Percentiles rank a stretch among this genome's conserved stretches.
Conservation (phyloP, 257 asterid genomes). For the Plectranthus barbatus region DNA sequence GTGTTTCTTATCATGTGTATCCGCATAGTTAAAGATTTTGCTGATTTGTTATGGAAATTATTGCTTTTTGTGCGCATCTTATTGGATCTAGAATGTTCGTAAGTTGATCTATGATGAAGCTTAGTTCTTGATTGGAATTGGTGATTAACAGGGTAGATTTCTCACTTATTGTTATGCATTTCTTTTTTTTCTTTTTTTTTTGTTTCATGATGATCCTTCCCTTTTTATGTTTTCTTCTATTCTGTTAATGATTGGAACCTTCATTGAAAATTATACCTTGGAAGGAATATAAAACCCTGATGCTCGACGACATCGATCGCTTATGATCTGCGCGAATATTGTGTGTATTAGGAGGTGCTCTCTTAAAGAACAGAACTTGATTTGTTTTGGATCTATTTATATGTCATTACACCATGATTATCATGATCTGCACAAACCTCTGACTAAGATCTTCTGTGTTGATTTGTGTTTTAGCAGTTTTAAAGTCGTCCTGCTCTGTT, state of each 20-base stretch:
- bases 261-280: background rate
- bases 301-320: background rate
- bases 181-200: too few relatives aligned
- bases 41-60: background rate
- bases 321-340: background rate
- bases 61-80: background rate
- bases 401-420: background rate
- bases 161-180: background rate
- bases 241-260: background rate
- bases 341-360: background rate
- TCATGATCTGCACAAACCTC: background rate
- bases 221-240: background rate
- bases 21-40: background rate
- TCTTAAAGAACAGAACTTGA: background rate
- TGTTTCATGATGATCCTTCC: slow-evolving; percentile 1
- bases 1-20: background rate
- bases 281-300: background rate
- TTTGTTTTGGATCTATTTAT: background rate
- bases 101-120: slow-evolving; percentile 3
- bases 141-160: slow-evolving; percentile 4
- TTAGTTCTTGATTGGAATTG: slow-evolving; percentile 2
- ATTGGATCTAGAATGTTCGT: slow-evolving; percentile 11
- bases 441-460: background rate
- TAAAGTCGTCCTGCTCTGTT: background rate
- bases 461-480: background rate